Conservation (phyloP, 2,329 filamentous ascomycete genomes). For the Thielaviopsis musarum region DNA sequence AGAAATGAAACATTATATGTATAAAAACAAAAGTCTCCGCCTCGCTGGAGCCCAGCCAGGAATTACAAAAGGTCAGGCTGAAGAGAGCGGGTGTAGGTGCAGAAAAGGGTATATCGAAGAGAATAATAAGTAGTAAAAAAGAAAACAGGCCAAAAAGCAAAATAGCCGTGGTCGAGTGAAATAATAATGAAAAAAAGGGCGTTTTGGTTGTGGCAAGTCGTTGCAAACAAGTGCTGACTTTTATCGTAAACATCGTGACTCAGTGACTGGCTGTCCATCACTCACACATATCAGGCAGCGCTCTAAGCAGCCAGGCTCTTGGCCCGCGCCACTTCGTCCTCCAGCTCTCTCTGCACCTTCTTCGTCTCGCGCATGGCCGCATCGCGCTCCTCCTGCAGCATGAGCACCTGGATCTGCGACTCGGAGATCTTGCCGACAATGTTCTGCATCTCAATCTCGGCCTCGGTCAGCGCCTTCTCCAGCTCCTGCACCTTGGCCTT, state of each 20-base stretch:
- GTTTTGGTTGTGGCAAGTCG: not conserved
- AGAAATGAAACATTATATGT: conserved; percentile 1
- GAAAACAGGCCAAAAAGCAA: not conserved
- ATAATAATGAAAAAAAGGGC: not conserved
- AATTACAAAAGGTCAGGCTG: not conserved
- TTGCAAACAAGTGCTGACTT: not conserved
- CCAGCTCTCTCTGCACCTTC: conserved; percentile 49
- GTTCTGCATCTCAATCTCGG: conserved; percentile 64
- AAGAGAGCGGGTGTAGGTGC: not conserved
- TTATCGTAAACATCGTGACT: not conserved
- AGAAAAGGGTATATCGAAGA: not conserved
- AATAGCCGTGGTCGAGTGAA: not conserved
- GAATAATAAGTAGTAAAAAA: not conserved
- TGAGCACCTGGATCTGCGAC: conserved; percentile 68
- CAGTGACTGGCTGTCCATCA: not conserved
- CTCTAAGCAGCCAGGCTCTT: conserved; percentile 5
- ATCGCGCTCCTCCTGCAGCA: conserved; percentile 60
- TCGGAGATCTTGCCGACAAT: conserved; percentile 66
- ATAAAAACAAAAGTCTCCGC: not conserved
- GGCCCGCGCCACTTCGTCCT: conserved; percentile 33
- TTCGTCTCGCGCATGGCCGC: conserved; percentile 56
- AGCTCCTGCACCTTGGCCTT: conserved; percentile 68
- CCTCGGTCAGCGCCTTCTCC: conserved; percentile 46
- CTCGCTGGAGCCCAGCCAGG: not conserved
- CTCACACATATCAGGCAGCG: not conserved